Percentiles rank a stretch among this genome's conserved stretches.
Conservation (phyloP, 352 stramenopile species). For the Phytophthora citricola region DNA sequence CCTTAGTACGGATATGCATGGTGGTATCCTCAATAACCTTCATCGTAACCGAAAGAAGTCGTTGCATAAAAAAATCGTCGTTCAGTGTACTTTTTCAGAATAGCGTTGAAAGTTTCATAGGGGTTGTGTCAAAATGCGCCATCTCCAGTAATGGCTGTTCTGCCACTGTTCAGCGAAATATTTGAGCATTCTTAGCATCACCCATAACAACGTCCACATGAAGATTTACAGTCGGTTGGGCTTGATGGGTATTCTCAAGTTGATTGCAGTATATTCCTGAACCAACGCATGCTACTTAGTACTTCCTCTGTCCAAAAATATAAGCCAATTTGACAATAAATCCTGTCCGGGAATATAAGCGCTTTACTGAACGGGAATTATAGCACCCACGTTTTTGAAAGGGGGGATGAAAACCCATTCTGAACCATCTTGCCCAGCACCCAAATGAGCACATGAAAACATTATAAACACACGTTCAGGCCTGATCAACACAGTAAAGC, state of each 20-base stretch:
- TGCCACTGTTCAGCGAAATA: background rate
- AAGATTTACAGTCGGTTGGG: background rate
- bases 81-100: slow-evolving; percentile 13
- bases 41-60: slow-evolving; percentile 5
- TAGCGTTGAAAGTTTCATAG: slow-evolving; percentile 2
- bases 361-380: no score
- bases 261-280: no score
- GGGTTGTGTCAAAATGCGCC: background rate
- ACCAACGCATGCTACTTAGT: background rate
- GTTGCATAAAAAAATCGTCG: slow-evolving; percentile 14
- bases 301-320: no score
- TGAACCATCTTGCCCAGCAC: no score
- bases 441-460: no score
- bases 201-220: slow-evolving; percentile 7
- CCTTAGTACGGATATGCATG: background rate
- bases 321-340: no score
- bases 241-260: background rate
- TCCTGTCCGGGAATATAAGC: no score
- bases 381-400: no score
- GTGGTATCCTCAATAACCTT: slow-evolving; percentile 1
- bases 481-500: no score
- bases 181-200: slow-evolving; percentile 1
- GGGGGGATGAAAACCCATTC: no score
- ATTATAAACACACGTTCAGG: no score
- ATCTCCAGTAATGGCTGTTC: background rate